These are phyloP conservation scores for Raddia guianensis DNA, from an alignment of 176 grass and related monocot species.

Conservation along the genomic window DNA sequence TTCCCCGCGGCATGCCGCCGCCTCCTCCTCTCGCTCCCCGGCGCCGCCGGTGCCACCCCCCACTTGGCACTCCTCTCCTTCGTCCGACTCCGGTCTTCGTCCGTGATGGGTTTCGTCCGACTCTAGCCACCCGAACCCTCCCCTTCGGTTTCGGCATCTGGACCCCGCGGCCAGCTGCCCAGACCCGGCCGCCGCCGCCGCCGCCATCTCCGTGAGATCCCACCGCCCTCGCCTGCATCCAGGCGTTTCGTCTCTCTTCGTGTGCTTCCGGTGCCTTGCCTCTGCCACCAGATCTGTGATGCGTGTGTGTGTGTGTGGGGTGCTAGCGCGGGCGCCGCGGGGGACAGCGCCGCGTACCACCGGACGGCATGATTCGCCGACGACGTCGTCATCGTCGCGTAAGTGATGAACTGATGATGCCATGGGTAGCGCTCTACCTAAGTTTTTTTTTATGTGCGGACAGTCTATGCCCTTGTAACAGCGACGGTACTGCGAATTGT, in stretches of 20 bases:
- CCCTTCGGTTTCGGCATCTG: too few relatives aligned
- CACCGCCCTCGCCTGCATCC: background rate
- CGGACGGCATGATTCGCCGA: conserved; percentile 66
- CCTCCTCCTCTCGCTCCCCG: too few relatives aligned
- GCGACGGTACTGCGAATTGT: background rate
- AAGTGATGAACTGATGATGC: conserved; percentile 46
- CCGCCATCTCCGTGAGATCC: conserved; percentile 48
- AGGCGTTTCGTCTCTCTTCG: background rate
- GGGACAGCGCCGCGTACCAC: conserved; percentile 60
- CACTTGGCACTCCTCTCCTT: too few relatives aligned
- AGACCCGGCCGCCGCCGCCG: conserved; percentile 6
- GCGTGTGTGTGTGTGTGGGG: background rate
- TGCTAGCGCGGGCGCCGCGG: conserved; percentile 60
- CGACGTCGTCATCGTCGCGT: conserved; percentile 97
- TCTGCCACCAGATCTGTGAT: conserved; percentile 28
- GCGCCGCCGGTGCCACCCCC: too few relatives aligned
- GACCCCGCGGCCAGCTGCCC: conserved; percentile 38
- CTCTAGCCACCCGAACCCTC: too few relatives aligned
- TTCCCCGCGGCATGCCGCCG: too few relatives aligned
- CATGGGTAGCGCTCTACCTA: too few relatives aligned
- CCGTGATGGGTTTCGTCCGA: too few relatives aligned
- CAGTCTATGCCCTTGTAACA: background rate
- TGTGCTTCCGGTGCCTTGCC: background rate
- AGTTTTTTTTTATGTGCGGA: background rate
- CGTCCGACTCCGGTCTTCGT: too few relatives aligned